Conservation (phyloP, 2,329 filamentous ascomycete species). For the Alternaria longipes region DNA sequence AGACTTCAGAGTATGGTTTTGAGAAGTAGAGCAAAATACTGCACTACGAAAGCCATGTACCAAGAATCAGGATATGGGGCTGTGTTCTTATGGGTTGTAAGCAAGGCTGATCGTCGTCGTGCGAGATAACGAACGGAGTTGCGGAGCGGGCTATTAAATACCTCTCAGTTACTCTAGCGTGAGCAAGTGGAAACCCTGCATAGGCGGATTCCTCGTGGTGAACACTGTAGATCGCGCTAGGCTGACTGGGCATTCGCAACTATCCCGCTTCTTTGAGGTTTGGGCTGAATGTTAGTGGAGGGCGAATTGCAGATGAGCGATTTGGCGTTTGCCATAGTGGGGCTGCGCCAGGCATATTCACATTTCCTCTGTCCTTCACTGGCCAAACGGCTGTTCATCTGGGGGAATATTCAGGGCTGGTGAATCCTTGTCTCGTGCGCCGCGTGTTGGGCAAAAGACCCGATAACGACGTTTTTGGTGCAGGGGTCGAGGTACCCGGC, state of each 20-base stretch:
- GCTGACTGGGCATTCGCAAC: conserved; percentile 17
- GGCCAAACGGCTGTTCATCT: conserved; percentile 1
- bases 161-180: conserved; percentile 31
- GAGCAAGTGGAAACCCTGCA: conserved; percentile 20
- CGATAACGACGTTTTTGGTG: conserved; percentile 15
- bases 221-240: conserved; percentile 21
- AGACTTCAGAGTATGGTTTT: conserved; percentile 41
- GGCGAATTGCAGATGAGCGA: conserved; percentile 16
- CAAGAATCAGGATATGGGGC: conserved; percentile 9
- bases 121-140: conserved; percentile 17
- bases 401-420: neutral
- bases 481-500: conserved; percentile 13
- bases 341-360: conserved; percentile 6
- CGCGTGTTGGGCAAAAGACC: conserved; percentile 9
- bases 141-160: conserved; percentile 34
- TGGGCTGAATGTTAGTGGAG: conserved; percentile 10
- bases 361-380: conserved; percentile 2
- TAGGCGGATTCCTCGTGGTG: conserved; percentile 17
- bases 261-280: conserved; percentile 12
- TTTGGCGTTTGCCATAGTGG: conserved; percentile 9
- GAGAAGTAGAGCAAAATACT: conserved; percentile 49
- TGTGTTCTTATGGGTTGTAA: conserved; percentile 12
- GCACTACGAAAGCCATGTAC: conserved; percentile 46
- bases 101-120: conserved; percentile 14
- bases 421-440: conserved; percentile 10